A percentile compares a stretch with the other conserved stretches of the same genome.
Evolutionary conservation across 2,329 filamentous ascomycete species (phyloP).

Genomic region (Fusarium azukiicola): DNA sequence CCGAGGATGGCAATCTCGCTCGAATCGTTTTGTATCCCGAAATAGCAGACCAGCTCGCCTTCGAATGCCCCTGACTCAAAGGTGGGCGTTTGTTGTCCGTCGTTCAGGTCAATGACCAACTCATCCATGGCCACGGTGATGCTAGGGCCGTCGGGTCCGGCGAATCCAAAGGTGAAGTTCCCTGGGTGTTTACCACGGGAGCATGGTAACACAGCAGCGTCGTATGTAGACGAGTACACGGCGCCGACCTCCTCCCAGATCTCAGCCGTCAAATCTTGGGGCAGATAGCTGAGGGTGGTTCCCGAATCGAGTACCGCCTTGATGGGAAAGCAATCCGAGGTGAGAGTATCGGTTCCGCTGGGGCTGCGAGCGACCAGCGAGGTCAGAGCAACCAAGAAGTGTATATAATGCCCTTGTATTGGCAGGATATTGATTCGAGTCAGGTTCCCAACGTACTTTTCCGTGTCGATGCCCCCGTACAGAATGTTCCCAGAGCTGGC

Average conservation of each 20-base stretch:
- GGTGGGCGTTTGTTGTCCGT: constrained; percentile 52
- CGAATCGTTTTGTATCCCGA: constrained; percentile 77
- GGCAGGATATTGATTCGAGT: constrained; percentile 77
- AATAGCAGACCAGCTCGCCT: constrained; percentile 72
- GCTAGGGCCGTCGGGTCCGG: constrained; percentile 68
- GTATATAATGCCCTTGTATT: constrained; percentile 65
- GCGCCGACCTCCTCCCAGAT: constrained; percentile 79
- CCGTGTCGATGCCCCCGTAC: constrained; percentile 90
- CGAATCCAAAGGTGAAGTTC: constrained; percentile 77
- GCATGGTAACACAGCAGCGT: constrained; percentile 73
- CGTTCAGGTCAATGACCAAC: constrained; percentile 72
- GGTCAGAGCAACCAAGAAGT: constrained; percentile 73
- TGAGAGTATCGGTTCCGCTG: constrained; percentile 71
- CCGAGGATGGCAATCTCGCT: constrained; percentile 71
- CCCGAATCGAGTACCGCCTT: constrained; percentile 87
- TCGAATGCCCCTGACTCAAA: constrained; percentile 67
- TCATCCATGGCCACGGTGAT: constrained; percentile 78
- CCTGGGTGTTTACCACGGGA: constrained; percentile 67
- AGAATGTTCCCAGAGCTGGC: constrained; percentile 85
- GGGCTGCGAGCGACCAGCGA: constrained; percentile 71
- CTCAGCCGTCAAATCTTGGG: constrained; percentile 76
- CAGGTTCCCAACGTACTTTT: constrained; percentile 84
- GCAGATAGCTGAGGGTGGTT: constrained; percentile 86
- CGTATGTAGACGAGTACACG: constrained; percentile 62
- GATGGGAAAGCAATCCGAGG: constrained; percentile 68